These are phyloP conservation scores for Crucihimalaya himalaica DNA, from an alignment of 345 rosid genomes.

Conservation along the genomic window DNA sequence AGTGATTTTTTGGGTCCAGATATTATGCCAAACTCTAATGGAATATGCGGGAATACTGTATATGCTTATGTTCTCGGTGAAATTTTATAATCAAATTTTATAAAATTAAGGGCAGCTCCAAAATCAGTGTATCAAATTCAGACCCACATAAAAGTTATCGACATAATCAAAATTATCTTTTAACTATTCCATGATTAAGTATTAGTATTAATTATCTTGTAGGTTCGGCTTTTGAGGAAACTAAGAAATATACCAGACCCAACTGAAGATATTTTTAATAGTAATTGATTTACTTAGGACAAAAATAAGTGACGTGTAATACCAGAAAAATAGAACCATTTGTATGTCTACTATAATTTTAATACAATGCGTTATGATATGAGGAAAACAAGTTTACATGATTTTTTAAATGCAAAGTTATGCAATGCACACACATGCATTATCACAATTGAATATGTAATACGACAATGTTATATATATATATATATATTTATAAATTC, in stretches of 20 bases:
- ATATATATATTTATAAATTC: too few relatives aligned
- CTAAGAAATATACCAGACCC: slow-evolving; percentile 13
- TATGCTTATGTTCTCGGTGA: slow-evolving; percentile 28
- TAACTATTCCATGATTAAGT: neutral
- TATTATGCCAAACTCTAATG: too few relatives aligned
- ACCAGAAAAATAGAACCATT: slow-evolving; percentile 16
- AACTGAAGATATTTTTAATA: slow-evolving; percentile 7
- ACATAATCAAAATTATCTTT: slow-evolving; percentile 16
- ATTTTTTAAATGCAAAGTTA: neutral
- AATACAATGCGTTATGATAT: too few relatives aligned
- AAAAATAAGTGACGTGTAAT: slow-evolving; percentile 17
- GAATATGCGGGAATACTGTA: slow-evolving; percentile 32
- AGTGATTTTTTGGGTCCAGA: too few relatives aligned
- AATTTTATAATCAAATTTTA: neutral
- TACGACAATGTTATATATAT: too few relatives aligned
- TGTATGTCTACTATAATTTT: neutral
- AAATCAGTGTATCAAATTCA: slow-evolving; percentile 17
- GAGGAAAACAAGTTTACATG: neutral
- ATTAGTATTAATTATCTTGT: neutral
- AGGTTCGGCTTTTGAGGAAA: slow-evolving; percentile 30
- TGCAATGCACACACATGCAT: neutral
- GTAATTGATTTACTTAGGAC: slow-evolving; percentile 1
- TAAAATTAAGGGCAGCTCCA: slow-evolving; percentile 9
- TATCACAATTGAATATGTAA: neutral
- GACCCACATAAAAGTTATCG: slow-evolving; percentile 37